A percentile compares a stretch with the other conserved stretches of the same genome.
phyloP scores from a whole-genome alignment of 495 filamentous ascomycete genomes.

The Xylaria acuta region DNA sequence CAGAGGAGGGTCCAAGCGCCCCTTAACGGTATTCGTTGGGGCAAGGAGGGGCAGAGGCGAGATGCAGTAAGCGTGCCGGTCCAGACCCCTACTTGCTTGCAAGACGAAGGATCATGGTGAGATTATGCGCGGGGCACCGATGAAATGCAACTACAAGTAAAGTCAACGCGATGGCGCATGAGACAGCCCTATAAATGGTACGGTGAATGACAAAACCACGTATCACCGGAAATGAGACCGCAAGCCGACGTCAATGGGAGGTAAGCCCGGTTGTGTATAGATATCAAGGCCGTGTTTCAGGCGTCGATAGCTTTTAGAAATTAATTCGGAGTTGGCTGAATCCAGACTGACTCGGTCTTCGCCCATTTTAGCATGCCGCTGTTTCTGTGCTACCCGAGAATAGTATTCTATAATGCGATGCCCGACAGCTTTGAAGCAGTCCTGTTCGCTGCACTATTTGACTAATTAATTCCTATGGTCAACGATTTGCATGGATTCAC shows the following conservation, averaged over 20 bases:
- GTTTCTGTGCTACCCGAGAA: background rate
- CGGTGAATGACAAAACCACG: background rate
- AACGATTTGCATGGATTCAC: background rate
- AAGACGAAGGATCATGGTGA: constrained; percentile 20
- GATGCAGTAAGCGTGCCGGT: constrained; percentile 20
- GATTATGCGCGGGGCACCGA: constrained; percentile 22
- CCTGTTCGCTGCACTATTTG: background rate
- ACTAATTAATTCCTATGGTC: background rate
- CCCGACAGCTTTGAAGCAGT: background rate
- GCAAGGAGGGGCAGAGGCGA: constrained; percentile 8
- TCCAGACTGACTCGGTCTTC: background rate
- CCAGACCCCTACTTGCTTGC: constrained; percentile 5
- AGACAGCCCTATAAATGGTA: constrained; percentile 1
- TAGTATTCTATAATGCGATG: background rate
- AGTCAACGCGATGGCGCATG: background rate
- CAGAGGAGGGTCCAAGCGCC: constrained; percentile 3
- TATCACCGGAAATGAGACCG: background rate
- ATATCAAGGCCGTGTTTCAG: background rate
- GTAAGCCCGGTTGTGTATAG: background rate
- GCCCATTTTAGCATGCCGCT: background rate
- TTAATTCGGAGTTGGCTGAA: background rate
- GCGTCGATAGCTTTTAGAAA: background rate
- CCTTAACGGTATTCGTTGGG: constrained; percentile 6
- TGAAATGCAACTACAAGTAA: background rate
- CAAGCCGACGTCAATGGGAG: background rate